phyloP scores from a whole-genome alignment of 1,284 basidiomycete species.

The Psilocybe mexicana region DNA sequence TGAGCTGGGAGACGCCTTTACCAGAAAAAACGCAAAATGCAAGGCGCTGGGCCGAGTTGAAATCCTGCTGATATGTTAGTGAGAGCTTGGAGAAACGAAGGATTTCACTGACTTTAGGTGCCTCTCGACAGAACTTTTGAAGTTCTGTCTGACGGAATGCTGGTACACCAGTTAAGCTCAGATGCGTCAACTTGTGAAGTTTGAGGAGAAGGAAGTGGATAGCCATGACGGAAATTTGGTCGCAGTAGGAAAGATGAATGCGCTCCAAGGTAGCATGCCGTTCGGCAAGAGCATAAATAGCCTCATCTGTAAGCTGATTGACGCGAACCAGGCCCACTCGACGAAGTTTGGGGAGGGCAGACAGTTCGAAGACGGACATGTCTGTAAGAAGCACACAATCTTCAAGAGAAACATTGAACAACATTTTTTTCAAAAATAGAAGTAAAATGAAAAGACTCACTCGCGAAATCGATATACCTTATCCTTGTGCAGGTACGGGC shows the following conservation, averaged over 20 bases:
- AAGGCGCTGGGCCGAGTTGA: constrained; percentile 88
- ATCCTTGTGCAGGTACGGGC: constrained; percentile 91
- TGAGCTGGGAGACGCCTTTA: constrained; percentile 83
- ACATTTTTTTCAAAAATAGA: constrained; percentile 8
- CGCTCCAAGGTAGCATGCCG: constrained; percentile 86
- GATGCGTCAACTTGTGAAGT: constrained; percentile 87
- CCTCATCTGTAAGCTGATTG: constrained; percentile 90
- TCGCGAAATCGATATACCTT: constrained; percentile 96
- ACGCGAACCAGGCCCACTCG: constrained; percentile 96
- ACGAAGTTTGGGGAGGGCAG: constrained; percentile 86
- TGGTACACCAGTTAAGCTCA: constrained; percentile 95
- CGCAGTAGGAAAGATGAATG: constrained; percentile 97
- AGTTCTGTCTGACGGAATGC: constrained; percentile 86
- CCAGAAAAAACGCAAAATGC: constrained; percentile 98
- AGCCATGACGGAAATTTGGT: constrained; percentile 90
- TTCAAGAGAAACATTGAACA: constrained; percentile 30
- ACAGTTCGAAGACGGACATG: constrained; percentile 90
- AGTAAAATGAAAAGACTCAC: constrained; percentile 48
- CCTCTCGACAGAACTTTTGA: constrained; percentile 88
- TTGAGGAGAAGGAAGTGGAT: constrained; percentile 90
- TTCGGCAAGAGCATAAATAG: constrained; percentile 85
- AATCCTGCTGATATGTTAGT: constrained; percentile 59
- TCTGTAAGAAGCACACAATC: constrained; percentile 91
- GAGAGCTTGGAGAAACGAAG: not conserved
- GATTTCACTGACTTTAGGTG: constrained; percentile 67